These are phyloP conservation scores for Colletotrichum phormii DNA, from an alignment of 2,329 filamentous ascomycete species.

Conservation along the genomic window DNA sequence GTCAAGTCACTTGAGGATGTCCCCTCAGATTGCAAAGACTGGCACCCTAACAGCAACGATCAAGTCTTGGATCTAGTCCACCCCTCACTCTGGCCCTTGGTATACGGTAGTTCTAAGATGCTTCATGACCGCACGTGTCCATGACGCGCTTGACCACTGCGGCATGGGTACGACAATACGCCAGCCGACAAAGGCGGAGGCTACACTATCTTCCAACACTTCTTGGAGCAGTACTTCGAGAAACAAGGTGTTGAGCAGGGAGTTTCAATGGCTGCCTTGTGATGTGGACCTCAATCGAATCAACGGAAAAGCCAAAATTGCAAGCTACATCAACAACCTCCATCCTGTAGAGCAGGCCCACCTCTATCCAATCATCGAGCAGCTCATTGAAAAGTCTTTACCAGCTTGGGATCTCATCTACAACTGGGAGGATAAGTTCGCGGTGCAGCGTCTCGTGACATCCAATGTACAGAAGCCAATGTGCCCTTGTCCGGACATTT, in stretches of 20 bases:
- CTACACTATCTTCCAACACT: no score
- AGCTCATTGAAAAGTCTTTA: slow-evolving; percentile 53
- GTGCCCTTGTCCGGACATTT: no score
- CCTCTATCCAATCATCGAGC: slow-evolving; percentile 55
- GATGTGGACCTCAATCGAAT: slow-evolving; percentile 54
- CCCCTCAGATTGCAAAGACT: slow-evolving; percentile 64
- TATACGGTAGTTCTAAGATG: slow-evolving; percentile 60
- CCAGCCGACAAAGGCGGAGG: no score
- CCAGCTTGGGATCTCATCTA: slow-evolving; percentile 58
- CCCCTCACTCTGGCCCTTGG: slow-evolving; percentile 71
- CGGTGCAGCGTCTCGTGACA: no score
- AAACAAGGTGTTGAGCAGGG: neutral
- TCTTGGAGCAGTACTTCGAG: neutral
- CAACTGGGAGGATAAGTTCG: slow-evolving; percentile 40
- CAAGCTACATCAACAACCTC: slow-evolving; percentile 66
- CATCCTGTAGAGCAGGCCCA: slow-evolving; percentile 54
- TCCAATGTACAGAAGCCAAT: no score
- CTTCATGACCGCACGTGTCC: slow-evolving; percentile 47
- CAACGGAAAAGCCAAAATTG: slow-evolving; percentile 51
- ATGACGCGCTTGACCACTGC: slow-evolving; percentile 48
- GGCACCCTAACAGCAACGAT: slow-evolving; percentile 67
- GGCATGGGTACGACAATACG: slow-evolving; percentile 48
- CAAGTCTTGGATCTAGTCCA: slow-evolving; percentile 73
- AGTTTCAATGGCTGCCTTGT: slow-evolving; percentile 62
- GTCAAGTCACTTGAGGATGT: slow-evolving; percentile 62